Conservation (phyloP, 495 filamentous ascomycete genomes). For the Daldinia decipiens region DNA sequence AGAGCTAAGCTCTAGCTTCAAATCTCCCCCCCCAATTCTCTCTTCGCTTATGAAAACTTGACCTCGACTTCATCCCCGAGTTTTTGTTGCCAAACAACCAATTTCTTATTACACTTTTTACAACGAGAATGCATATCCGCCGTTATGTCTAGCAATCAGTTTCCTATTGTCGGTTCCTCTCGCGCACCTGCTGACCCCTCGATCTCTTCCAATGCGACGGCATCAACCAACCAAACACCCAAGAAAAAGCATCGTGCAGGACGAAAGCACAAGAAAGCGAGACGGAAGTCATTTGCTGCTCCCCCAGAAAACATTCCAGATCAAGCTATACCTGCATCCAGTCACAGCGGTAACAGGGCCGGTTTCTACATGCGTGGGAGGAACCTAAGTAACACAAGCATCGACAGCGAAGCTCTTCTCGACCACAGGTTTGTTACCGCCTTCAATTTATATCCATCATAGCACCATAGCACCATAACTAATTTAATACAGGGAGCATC, state of each 20-base stretch:
- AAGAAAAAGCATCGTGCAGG: constrained; percentile 59
- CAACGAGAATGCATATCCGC: constrained; percentile 22
- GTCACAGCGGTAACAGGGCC: constrained; percentile 46
- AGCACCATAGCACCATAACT: neutral
- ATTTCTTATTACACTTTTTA: constrained; percentile 7
- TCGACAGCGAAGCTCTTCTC: constrained; percentile 81
- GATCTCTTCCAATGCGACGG: constrained; percentile 36
- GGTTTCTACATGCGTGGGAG: constrained; percentile 68
- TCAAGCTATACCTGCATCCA: constrained; percentile 50
- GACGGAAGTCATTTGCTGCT: constrained; percentile 71
- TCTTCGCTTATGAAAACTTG: constrained; percentile 8
- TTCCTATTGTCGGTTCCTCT: constrained; percentile 39
- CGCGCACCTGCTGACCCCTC: constrained; percentile 28
- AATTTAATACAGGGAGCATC: constrained; percentile 67
- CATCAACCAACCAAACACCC: constrained; percentile 30
- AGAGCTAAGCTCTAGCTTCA: neutral
- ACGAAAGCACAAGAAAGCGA: constrained; percentile 67
- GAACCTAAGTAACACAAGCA: constrained; percentile 79
- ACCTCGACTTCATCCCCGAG: neutral
- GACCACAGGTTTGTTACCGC: constrained; percentile 76
- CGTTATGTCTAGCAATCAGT: constrained; percentile 47
- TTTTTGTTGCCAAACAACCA: neutral
- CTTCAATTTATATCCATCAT: neutral
- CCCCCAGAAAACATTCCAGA: constrained; percentile 58
- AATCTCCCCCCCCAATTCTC: neutral